These are phyloP conservation scores for Nicotiana noctiflora DNA, from an alignment of 257 asterid species.

Conservation along the genomic window DNA sequence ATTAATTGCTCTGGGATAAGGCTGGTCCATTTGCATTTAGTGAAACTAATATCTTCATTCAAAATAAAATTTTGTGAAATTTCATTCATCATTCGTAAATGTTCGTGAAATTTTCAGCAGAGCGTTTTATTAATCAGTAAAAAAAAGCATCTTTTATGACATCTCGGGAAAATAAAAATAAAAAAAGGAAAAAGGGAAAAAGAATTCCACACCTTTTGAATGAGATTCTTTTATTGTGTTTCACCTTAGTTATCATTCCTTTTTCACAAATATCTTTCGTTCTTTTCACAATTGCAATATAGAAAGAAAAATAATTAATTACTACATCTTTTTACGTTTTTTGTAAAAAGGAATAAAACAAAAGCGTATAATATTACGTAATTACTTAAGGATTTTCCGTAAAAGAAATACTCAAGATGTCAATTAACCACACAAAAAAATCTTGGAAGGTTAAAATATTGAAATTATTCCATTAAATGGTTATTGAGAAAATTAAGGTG, in stretches of 20 bases:
- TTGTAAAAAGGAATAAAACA: not conserved
- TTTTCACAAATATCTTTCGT: not conserved
- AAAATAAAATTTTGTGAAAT: not conserved
- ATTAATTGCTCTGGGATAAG: not conserved
- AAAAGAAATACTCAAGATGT: not conserved
- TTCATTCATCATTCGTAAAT: not conserved
- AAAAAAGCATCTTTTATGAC: not conserved
- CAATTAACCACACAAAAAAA: not conserved
- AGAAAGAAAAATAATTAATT: no score
- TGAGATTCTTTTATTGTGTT: not conserved
- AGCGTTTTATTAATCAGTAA: not conserved
- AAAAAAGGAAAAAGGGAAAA: not conserved
- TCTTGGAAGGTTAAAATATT: no score
- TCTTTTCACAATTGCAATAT: not conserved
- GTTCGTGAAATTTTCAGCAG: not conserved
- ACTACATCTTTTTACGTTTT: not conserved
- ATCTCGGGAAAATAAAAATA: not conserved
- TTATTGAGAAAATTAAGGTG: no score
- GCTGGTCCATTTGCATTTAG: not conserved
- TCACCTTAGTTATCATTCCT: not conserved
- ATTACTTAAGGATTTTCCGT: not conserved
- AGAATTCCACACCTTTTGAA: not conserved
- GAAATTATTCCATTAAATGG: no score
- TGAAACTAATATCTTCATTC: not conserved
- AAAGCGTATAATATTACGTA: no score